These are phyloP conservation scores for Albizia julibrissin DNA, from an alignment of 306 rosid species.

Conservation along the genomic window DNA sequence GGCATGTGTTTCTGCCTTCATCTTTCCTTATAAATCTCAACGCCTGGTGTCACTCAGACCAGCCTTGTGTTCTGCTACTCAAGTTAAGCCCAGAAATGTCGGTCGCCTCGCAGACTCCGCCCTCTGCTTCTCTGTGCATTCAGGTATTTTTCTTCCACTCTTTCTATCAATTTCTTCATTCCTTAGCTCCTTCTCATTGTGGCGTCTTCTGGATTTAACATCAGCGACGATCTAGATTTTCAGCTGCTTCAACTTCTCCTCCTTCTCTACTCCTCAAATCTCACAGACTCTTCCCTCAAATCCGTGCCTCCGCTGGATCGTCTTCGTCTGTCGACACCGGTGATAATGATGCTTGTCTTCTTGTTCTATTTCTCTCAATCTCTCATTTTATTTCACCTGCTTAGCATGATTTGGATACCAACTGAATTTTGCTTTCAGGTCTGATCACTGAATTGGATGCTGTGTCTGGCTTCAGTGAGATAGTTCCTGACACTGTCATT, in stretches of 20 bases:
- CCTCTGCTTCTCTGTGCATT: conserved; percentile 45
- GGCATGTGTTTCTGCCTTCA: not conserved
- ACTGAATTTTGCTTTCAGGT: conserved; percentile 41
- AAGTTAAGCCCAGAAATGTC: conserved; percentile 42
- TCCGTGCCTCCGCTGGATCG: conserved; percentile 54
- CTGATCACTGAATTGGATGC: conserved; percentile 73
- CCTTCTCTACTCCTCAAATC: conserved; percentile 36
- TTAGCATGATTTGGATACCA: not conserved
- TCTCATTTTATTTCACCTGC: not conserved
- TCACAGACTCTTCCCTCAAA: conserved; percentile 42
- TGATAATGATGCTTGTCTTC: not conserved
- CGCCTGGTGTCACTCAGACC: not conserved
- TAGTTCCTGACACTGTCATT: conserved; percentile 96
- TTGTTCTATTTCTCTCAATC: not conserved
- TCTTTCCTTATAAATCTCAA: not conserved
- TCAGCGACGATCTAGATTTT: conserved; percentile 49
- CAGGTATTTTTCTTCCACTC: conserved; percentile 39
- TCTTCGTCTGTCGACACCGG: conserved; percentile 66
- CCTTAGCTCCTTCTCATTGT: not conserved
- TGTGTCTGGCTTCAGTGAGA: conserved; percentile 86
- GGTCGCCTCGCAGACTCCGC: conserved; percentile 71
- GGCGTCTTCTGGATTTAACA: not conserved
- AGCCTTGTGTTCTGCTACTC: not conserved
- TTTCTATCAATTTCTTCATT: not conserved
- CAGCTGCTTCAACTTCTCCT: conserved; percentile 42